phyloP scores from a whole-genome alignment of 1,284 basidiomycete genomes.

The Ustilago xerochloae region DNA sequence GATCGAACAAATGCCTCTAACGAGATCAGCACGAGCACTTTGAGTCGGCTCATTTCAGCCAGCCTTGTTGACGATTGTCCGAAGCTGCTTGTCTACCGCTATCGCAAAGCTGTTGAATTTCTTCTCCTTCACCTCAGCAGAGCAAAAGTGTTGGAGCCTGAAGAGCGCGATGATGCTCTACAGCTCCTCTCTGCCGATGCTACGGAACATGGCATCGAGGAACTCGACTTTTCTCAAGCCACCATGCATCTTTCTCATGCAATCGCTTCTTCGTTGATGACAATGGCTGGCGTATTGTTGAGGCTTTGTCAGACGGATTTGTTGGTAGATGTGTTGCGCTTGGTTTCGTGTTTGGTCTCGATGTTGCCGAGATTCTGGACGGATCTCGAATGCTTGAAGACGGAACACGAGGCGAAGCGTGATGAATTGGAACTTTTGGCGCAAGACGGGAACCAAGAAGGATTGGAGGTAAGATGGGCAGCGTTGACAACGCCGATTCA shows the following conservation, averaged over 20 bases:
- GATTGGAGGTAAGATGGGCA: background rate
- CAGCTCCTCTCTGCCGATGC: slow-evolving; percentile 10
- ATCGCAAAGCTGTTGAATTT: slow-evolving; percentile 28
- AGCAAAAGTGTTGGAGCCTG: slow-evolving; percentile 30
- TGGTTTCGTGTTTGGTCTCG: slow-evolving; percentile 26
- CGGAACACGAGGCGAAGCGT: slow-evolving; percentile 10
- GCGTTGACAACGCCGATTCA: slow-evolving; percentile 23
- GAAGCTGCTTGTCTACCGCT: slow-evolving; percentile 23
- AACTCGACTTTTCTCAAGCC: slow-evolving; percentile 34
- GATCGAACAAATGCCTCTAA: too few species aligned
- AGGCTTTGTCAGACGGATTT: slow-evolving; percentile 39
- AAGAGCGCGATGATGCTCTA: slow-evolving; percentile 35
- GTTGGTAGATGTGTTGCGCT: slow-evolving; percentile 38
- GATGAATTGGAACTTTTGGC: slow-evolving; percentile 23
- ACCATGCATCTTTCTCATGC: slow-evolving; percentile 37
- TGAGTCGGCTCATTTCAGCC: slow-evolving; percentile 45
- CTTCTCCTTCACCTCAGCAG: slow-evolving; percentile 26
- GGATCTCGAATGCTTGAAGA: slow-evolving; percentile 33
- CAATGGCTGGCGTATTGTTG: slow-evolving; percentile 42
- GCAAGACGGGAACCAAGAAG: background rate
- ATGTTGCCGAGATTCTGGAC: slow-evolving; percentile 32
- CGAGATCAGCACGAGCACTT: slow-evolving; percentile 10
- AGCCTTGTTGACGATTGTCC: slow-evolving; percentile 26
- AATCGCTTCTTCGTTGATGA: slow-evolving; percentile 39
- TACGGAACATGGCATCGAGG: slow-evolving; percentile 7